Evolutionary conservation across 164 flowering plant genomes (phyloP), one percentile per base, ranked within the genome.

Genomic region (Magnolia officinalis): DNA sequence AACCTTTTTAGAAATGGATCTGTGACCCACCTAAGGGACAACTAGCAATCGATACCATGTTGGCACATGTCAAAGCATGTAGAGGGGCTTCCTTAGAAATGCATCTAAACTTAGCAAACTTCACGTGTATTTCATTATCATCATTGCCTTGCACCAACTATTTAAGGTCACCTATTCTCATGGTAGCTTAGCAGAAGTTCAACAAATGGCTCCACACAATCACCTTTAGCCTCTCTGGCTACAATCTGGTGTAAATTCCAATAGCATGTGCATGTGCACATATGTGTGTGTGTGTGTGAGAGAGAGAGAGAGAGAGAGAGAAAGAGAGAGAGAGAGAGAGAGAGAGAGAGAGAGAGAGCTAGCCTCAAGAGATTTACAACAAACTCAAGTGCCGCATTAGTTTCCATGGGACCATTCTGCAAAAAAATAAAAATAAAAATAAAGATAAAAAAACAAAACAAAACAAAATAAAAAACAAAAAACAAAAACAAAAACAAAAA

Each of bases 331-430:
- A 55, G 59, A 55, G 59, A 55, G 26, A 70, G 50, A 7, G 20
- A 18, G 21, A 20, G 63, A 66, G 63, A 20, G 26, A 14, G 24
- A 23, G 24, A 23, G 24, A 23, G 24, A 23, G 82, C 90, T 85
- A 81, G 89, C 99, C 82, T 89, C 78, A 52, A 96, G 91, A 73
- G 91, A 81, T 91, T 96, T 14, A 96, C 98, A 72, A 98, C 84
- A 87, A 94, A 96, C 68, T 96, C 98, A 59, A 96, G 87, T 0
- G 95, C 99, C 20, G 99, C 99, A 78, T 90, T 94, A 72, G 97
- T 92, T 87, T 94, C 99, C 4, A 96, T 55, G 8, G 96, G 97
- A 68, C 94, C 97, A 77, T 73, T 87, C 99, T 94, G 93, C 82
- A 85, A 21, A 77, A 73, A 23, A 23, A 23, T 23, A 23, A 23